These are phyloP conservation scores for Colletotrichum brevisporum DNA, from an alignment of 2,329 filamentous ascomycete genomes.

Conservation along the genomic window DNA sequence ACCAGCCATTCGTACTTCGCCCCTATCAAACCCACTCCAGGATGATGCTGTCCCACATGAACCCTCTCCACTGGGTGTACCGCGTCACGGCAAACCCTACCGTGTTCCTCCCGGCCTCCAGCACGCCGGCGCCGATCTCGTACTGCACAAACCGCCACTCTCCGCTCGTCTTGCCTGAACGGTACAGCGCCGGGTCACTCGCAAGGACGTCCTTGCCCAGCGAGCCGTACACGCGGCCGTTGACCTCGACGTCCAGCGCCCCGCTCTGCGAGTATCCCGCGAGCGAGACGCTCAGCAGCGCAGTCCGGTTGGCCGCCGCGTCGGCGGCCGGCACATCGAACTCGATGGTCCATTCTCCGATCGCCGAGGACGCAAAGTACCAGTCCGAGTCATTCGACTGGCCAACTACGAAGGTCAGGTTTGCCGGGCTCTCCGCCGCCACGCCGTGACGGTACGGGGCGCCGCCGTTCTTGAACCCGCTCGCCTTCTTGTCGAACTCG, in stretches of 20 bases:
- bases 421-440: slow-evolving; percentile 56
- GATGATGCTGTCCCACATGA: slow-evolving; percentile 39
- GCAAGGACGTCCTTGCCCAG: slow-evolving; percentile 32
- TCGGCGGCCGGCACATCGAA: slow-evolving; percentile 40
- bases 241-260: slow-evolving; percentile 32
- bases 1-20: background rate
- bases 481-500: slow-evolving; percentile 57
- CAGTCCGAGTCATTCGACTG: slow-evolving; percentile 53
- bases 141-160: slow-evolving; percentile 40
- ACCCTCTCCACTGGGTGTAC: slow-evolving; percentile 36
- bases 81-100: slow-evolving; percentile 32
- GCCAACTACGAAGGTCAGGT: slow-evolving; percentile 59
- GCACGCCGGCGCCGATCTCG: slow-evolving; percentile 18
- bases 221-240: slow-evolving; percentile 28
- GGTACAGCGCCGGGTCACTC: slow-evolving; percentile 37
- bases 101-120: slow-evolving; percentile 30
- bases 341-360: slow-evolving; percentile 47
- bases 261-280: slow-evolving; percentile 53
- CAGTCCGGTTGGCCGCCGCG: slow-evolving; percentile 41
- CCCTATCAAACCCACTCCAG: slow-evolving; percentile 30
- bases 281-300: slow-evolving; percentile 54
- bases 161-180: slow-evolving; percentile 35
- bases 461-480: slow-evolving; percentile 58
- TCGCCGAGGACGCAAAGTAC: slow-evolving; percentile 58
- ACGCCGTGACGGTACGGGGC: slow-evolving; percentile 56